phyloP scores from a whole-genome alignment of 768 basidiomycete species.

The Amanita rimosa region DNA sequence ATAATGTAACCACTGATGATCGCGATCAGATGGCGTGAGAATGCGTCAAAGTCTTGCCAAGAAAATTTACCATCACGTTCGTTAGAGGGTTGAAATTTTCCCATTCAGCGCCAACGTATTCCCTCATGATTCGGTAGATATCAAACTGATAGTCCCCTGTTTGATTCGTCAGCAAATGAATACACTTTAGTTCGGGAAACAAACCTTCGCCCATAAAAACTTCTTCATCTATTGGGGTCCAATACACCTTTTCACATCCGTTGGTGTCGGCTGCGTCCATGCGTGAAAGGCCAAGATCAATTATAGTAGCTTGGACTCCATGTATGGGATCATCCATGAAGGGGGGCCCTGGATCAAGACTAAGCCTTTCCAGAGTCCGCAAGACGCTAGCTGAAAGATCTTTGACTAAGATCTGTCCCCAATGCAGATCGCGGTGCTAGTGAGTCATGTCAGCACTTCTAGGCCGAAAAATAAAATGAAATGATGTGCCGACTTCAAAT shows the following conservation, averaged over 20 bases:
- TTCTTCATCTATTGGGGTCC: constrained; percentile 79
- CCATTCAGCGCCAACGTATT: constrained; percentile 55
- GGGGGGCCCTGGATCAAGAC: constrained; percentile 21
- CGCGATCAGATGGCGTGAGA: constrained; percentile 9
- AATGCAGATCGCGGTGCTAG: constrained; percentile 98
- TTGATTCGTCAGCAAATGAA: not conserved
- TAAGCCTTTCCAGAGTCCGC: constrained; percentile 22
- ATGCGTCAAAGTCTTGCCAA: not conserved
- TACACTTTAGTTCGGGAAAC: not conserved
- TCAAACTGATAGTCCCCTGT: constrained; percentile 91
- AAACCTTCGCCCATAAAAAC: constrained; percentile 87
- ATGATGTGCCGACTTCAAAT: constrained; percentile 69
- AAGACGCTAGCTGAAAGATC: constrained; percentile 22
- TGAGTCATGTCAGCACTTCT: not conserved
- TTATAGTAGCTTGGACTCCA: constrained; percentile 75
- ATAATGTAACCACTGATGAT: constrained; percentile 82
- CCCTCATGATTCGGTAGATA: constrained; percentile 82
- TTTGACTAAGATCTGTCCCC: constrained; percentile 90
- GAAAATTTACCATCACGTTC: constrained; percentile 71
- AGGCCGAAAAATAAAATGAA: not conserved
- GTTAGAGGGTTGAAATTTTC: constrained; percentile 68
- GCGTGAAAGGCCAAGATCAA: constrained; percentile 90
- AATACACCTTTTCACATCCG: constrained; percentile 41
- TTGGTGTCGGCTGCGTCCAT: constrained; percentile 49
- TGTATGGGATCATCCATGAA: constrained; percentile 57